Evolutionary conservation across 371 early-diverging fungal species (phyloP).

Genomic region (Nematocida minor): DNA sequence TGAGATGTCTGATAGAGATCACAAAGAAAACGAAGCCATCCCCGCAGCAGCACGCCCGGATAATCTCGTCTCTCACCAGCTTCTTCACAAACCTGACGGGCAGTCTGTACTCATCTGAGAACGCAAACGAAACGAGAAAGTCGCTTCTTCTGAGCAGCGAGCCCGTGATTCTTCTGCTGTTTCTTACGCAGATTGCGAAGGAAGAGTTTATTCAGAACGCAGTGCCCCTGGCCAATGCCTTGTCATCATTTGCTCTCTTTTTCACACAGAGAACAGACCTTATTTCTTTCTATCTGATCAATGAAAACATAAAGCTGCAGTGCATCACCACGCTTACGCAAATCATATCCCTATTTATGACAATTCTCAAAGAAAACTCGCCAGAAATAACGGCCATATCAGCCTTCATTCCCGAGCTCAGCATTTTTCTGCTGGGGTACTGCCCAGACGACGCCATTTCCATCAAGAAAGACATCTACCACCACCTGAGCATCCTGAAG

Average conservation of each 20-base stretch:
- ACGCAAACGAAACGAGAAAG: slow-evolving; percentile 14
- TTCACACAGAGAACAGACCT: slow-evolving; percentile 19
- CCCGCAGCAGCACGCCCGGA: not conserved
- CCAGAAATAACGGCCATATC: slow-evolving; percentile 14
- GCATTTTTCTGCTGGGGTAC: slow-evolving; percentile 46
- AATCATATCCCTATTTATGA: slow-evolving; percentile 35
- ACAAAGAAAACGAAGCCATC: slow-evolving; percentile 17
- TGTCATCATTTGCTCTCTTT: slow-evolving; percentile 17
- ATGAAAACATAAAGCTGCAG: slow-evolving; percentile 53
- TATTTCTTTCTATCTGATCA: slow-evolving; percentile 9
- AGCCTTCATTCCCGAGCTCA: slow-evolving; percentile 44
- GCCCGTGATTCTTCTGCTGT: slow-evolving; percentile 32
- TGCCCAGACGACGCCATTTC: slow-evolving; percentile 48
- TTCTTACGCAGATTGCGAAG: slow-evolving; percentile 17
- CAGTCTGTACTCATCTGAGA: not conserved
- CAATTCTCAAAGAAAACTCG: not conserved
- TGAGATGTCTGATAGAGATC: slow-evolving; percentile 38
- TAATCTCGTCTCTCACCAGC: not conserved
- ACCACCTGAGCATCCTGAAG: slow-evolving; percentile 46
- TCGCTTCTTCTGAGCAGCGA: slow-evolving; percentile 40
- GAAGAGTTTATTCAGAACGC: slow-evolving; percentile 1
- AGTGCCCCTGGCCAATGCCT: not conserved
- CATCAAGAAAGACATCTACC: slow-evolving; percentile 51
- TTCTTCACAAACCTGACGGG: slow-evolving; percentile 20
- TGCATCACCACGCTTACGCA: slow-evolving; percentile 51